Evolutionary conservation across 352 stramenopile genomes (phyloP).

Genomic region (Globisporangium perplexum): DNA sequence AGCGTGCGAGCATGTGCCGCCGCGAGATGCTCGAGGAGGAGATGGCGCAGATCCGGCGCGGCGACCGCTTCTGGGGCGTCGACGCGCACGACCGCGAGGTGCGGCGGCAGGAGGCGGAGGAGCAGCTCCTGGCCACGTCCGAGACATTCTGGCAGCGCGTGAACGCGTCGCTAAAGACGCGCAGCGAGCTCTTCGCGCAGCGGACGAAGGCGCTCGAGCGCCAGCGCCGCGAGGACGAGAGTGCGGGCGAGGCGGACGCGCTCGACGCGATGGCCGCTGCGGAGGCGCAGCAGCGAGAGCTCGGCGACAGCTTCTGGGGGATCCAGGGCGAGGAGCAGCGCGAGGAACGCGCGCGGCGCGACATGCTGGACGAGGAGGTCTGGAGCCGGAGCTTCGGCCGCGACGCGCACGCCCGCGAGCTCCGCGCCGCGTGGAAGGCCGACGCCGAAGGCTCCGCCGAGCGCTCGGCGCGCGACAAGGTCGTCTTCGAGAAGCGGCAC

Average conservation of each 20-base stretch:
- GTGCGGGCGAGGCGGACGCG: constrained; percentile 22
- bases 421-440: constrained; percentile 24
- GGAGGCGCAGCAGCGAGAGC: constrained; percentile 34
- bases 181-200: constrained; percentile 13
- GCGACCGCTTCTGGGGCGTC: constrained; percentile 50
- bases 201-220: constrained; percentile 21
- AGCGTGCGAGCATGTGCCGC: constrained; percentile 28
- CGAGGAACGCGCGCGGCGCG: constrained; percentile 21
- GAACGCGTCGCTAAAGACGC: constrained; percentile 19
- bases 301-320: constrained; percentile 54
- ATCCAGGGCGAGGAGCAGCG: constrained; percentile 47
- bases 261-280: constrained; percentile 25
- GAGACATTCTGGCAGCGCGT: constrained; percentile 40
- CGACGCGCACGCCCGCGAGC: constrained; percentile 19
- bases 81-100: constrained; percentile 39
- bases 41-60: constrained; percentile 32
- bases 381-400: constrained; percentile 29
- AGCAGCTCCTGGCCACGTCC: constrained; percentile 32
- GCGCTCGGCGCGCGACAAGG: constrained; percentile 13
- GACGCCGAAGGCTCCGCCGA: constrained; percentile 18
- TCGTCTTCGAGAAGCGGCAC: constrained; percentile 29
- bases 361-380: constrained; percentile 32
- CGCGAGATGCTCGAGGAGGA: constrained; percentile 56
- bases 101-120: constrained; percentile 28
- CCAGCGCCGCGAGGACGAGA: constrained; percentile 17